Base-by-base conservation (phyloP, 257 asterid species). In the Solanum tacnaense region DNA sequence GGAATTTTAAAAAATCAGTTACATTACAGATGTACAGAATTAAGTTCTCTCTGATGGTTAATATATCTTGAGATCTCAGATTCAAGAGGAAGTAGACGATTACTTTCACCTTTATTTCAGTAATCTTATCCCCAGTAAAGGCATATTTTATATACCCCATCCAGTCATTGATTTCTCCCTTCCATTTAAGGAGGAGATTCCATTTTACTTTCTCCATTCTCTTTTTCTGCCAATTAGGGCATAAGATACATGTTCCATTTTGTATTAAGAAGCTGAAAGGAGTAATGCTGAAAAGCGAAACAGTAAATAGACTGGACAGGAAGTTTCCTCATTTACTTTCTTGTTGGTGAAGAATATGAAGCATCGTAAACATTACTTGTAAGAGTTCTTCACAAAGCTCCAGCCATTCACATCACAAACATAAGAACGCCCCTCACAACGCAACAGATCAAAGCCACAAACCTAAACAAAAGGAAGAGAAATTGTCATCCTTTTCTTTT, bases 321-420 rank as follows among this genome's bases (percentile, higher is more conserved):
- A 46, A 25, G 39, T 79, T 52, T 52, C 62, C 39, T 49, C 65
- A 27, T 25, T 41, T 41, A 44, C 84, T 79, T 79, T 79, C 39
- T 79, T 79, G 23, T 15, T 41, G 67, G 38, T 27, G 67, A 79
- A 79, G 85, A 44, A 27, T 13, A 46, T 44, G 27, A 79, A 79
- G 85, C 65, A 79, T 79, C 9, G 84, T 79, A 60, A 52, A 60
- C n/a, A 86, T 87, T 90, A 97, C 99, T 95, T 97, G 96, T 95
- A 91, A 68, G 99, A 95, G 92, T 97, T 97, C 93, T 97, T 97
- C 82, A 95, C 99, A 86, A 97, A 97, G 92, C 99, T 95, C 98
- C 98, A 97, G 71, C 99, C 99, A 87, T 97, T 97, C 87, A 97
- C 98, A 91, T 95, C 99, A 90, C 98, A 96, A 86, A 95, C 98